Evolutionary conservation across 2,329 filamentous ascomycete species (phyloP).

Genomic region (Fusarium sp.): DNA sequence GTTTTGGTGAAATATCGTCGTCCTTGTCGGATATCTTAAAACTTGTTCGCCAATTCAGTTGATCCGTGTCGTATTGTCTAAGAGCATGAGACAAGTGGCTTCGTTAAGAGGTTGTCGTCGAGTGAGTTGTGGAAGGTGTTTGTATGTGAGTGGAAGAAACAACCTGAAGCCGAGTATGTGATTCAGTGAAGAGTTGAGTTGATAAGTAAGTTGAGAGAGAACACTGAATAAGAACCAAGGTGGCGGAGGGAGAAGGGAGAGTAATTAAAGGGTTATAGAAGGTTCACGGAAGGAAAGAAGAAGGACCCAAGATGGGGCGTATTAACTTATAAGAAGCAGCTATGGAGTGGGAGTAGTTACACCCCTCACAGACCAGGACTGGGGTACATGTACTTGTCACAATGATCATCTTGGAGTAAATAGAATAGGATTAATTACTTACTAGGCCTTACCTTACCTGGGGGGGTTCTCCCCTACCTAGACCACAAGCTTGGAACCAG

Average conservation of each 20-base stretch:
- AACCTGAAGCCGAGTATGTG: constrained; percentile 3
- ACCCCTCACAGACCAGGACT: constrained; percentile 41
- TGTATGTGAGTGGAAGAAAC: constrained; percentile 1
- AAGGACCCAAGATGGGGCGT: constrained; percentile 48
- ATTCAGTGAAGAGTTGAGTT: constrained; percentile 9
- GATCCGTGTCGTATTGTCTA: constrained; percentile 13
- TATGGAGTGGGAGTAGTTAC: constrained; percentile 39
- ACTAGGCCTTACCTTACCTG: constrained; percentile 36
- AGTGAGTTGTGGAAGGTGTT: neutral
- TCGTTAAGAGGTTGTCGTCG: constrained; percentile 25
- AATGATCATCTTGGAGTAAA: constrained; percentile 41
- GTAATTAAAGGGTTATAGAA: constrained; percentile 45
- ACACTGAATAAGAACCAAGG: constrained; percentile 17
- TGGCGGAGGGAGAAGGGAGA: constrained; percentile 38
- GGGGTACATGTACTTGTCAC: constrained; percentile 43
- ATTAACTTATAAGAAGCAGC: constrained; percentile 50
- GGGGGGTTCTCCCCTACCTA: constrained; percentile 21
- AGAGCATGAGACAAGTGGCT: constrained; percentile 20
- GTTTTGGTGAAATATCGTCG: neutral
- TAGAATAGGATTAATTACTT: constrained; percentile 41
- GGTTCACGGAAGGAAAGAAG: constrained; percentile 44
- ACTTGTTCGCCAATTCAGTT: constrained; percentile 18
- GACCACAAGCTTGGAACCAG: constrained; percentile 50
- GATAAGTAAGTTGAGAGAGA: constrained; percentile 22
- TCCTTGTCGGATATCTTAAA: neutral